Evolutionary conservation across 2,329 filamentous ascomycete genomes (phyloP).

Genomic region (Clonostachys byssicola): DNA sequence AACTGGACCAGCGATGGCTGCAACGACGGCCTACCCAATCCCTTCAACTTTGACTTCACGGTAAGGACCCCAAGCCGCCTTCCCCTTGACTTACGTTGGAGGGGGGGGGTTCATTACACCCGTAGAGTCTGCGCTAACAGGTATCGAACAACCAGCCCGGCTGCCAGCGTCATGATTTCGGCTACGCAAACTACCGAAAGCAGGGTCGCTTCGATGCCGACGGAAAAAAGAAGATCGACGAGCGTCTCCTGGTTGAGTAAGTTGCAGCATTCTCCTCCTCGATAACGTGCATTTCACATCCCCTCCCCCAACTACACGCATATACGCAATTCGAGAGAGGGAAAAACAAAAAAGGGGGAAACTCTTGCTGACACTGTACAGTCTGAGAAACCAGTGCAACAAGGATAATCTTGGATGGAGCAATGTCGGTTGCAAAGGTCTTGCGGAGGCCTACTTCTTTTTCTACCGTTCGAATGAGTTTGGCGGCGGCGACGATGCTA

Average conservation of each 20-base stretch:
- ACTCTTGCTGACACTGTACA: too few species aligned
- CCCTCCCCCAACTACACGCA: too few species aligned
- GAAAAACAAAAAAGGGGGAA: too few species aligned
- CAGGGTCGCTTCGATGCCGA: constrained; percentile 40
- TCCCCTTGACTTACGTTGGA: neutral
- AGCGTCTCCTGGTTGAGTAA: constrained; percentile 40
- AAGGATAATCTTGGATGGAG: too few species aligned
- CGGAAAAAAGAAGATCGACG: constrained; percentile 38
- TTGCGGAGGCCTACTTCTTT: too few species aligned
- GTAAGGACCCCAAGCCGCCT: neutral
- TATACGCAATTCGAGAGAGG: too few species aligned
- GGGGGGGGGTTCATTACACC: neutral
- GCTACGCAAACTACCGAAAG: constrained; percentile 47
- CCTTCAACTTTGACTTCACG: constrained; percentile 34
- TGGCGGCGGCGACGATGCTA: too few species aligned
- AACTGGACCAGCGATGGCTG: constrained; percentile 38
- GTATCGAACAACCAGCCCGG: constrained; percentile 14
- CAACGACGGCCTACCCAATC: constrained; percentile 34
- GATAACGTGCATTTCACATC: too few species aligned
- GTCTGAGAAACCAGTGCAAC: too few species aligned
- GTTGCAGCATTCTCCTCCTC: constrained; percentile 6
- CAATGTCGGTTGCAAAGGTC: too few species aligned
- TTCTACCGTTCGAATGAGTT: too few species aligned
- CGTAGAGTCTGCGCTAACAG: too few species aligned
- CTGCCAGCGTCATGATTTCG: constrained; percentile 54